Base-by-base conservation (phyloP, 208 protist species). In the Trypanosoma scelopori region DNA sequence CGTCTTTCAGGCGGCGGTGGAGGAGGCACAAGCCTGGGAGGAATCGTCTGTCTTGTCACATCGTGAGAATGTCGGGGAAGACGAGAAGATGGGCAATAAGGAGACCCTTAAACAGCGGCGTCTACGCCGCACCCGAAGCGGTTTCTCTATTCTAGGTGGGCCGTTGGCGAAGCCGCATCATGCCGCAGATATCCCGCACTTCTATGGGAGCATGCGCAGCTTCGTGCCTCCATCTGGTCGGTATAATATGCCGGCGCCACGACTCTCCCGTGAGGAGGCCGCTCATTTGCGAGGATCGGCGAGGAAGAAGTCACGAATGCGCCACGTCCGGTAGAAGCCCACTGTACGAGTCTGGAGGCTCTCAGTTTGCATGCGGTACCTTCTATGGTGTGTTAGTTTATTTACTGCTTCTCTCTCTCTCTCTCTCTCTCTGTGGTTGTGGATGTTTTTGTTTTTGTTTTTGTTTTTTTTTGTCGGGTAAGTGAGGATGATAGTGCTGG, bases 101-200 rank as follows among this genome's bases (percentile, higher is more conserved):
- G 42, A 27, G 27, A 35, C 52, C 41, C 6, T 68, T 53, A 47
- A 32, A 30, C 48, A 55, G 35, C 56, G 60, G 43, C 52, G 41
- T 28, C 32, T 62, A 11, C 55, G 45, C 11, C 55, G 53, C 30
- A 28, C 41, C 39, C n/a, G 45, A n/a, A 42, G 50, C 12, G 45
- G 51, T 23, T 16, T 43, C 6, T 57, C 65, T 16, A 43, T 68
- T 41, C 48, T 68, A 15, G 65, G 71, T 66, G 74, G 65, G 15
- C 57, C 70, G 3, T 48, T 72, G 22, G 70, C 50, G 20, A 74
- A 78, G 42, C 56, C 74, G 2, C 71, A 76, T 50, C 76, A 81
- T 27, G 65, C 83, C 5, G 78, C 85, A 32, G 85, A 89, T 53
- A 73, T 91, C 27, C 89, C 89, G 16, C 92, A 76, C 71, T 94